Base-by-base conservation (phyloP, 192 early-diverging fungal species). In the Linnemannia schmuckeri region DNA sequence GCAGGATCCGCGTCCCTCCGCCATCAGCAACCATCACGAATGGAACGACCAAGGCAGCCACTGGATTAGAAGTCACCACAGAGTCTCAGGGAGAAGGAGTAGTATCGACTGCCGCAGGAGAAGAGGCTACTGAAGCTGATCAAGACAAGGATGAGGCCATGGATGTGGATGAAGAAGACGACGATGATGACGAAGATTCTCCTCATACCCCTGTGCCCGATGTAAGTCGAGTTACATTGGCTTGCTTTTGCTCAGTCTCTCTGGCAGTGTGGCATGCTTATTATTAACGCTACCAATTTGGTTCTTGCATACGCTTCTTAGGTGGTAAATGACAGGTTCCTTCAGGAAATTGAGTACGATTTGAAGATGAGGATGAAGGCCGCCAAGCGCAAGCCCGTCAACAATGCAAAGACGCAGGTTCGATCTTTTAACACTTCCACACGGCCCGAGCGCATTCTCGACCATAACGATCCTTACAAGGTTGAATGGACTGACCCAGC, bases 391-490 rank as follows among this genome's bases (percentile, higher is more conserved):
- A 90, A 95, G 42, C 90, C 93, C 9, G 93, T 96, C 1, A 88
- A 92, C 24, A 97, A 97, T 79, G 96, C 95, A 6, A 91, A 92
- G 72, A 78, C 91, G 17, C 94, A 96, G 72, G 95, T 97, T 1
- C 75, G 90, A 13, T 92, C 93, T 4, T 97, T 94, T 89, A 98
- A 98, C 75, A 82, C 88, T 18, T 90, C 94, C 49, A 86, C 93
- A 20, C 75, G 70, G 37, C 90, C 93, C 9, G 95, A 96, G 74
- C 89, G 77, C 1, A 97, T 97, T 85, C 89, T 92, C 30, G 96
- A 97, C 85, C 96, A 97, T 81, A 98, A 98, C 82, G 97, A 98
- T 78, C 97, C 97, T 9, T 96, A 96, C 83, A 94, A 95, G 73
- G 93, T 97, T 27, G 97, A 98, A 52, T 98, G 97, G 97, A 94